Percentiles rank a stretch among this genome's conserved stretches.
phyloP scores from a whole-genome alignment of 169 alveolate genomes.

The Eimeria falciformis region DNA sequence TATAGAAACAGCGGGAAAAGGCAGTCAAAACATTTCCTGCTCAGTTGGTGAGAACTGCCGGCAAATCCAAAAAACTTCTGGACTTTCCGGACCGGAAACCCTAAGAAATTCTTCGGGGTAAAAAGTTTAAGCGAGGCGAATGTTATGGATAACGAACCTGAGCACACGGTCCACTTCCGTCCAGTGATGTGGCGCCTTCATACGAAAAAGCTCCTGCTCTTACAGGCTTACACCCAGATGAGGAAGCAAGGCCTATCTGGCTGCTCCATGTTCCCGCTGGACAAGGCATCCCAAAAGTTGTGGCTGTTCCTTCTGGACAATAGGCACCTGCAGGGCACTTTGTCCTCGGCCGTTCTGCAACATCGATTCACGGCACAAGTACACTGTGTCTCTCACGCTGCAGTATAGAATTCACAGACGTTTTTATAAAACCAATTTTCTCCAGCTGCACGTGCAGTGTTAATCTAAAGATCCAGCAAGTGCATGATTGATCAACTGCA shows the following conservation, averaged over 20 bases:
- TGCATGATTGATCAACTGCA: neutral
- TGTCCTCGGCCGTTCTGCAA: conserved; percentile 37
- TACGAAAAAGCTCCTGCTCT: conserved; percentile 59
- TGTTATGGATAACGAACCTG: conserved; percentile 35
- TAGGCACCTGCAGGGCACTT: conserved; percentile 62
- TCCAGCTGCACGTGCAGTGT: no score
- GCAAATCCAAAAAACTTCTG: neutral
- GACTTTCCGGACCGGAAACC: no score
- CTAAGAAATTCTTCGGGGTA: neutral
- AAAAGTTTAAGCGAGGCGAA: neutral
- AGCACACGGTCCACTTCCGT: conserved; percentile 63
- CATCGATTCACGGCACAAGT: no score
- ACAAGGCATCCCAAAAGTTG: conserved; percentile 25
- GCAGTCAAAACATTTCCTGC: neutral
- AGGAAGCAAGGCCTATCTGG: conserved; percentile 28
- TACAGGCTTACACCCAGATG: conserved; percentile 52
- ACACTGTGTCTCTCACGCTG: no score
- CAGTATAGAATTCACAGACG: neutral
- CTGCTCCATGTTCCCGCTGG: conserved; percentile 61
- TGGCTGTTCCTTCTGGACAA: conserved; percentile 67
- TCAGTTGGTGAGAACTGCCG: neutral
- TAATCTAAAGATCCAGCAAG: neutral
- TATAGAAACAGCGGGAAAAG: neutral
- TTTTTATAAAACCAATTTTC: no score
- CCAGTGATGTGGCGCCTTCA: conserved; percentile 24